Percentiles rank a stretch among this genome's conserved stretches.
phyloP scores from a whole-genome alignment of 257 asterid genomes.

The Linaria vulgaris region DNA sequence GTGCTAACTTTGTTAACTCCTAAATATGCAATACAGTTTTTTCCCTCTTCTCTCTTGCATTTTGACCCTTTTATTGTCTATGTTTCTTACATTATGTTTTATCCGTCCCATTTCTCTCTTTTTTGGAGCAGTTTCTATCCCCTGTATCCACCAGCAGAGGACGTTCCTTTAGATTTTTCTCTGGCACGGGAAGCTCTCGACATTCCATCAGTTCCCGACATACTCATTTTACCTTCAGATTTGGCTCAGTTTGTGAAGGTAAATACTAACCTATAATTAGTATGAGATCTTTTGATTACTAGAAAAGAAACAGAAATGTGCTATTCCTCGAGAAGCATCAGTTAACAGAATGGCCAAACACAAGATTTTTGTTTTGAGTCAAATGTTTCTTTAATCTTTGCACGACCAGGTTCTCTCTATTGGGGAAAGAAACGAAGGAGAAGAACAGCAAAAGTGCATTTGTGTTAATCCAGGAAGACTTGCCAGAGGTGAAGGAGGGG shows the following conservation, averaged over 20 bases:
- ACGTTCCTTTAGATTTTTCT: conserved; percentile 76
- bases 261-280: conserved; percentile 13
- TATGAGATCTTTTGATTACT: not conserved
- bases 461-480: conserved; percentile 92
- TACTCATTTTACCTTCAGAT: conserved; percentile 89
- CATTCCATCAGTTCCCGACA: conserved; percentile 69
- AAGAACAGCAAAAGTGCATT: conserved; percentile 60
- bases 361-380: no score
- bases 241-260: conserved; percentile 85
- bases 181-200: conserved; percentile 74
- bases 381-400: conserved; percentile 12
- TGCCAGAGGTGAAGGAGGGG: conserved; percentile 98
- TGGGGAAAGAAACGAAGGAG: conserved; percentile 57
- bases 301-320: not conserved
- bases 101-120: conserved; percentile 8
- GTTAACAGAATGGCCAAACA: not conserved
- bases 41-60: not conserved
- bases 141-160: conserved; percentile 92
- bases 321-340: not conserved
- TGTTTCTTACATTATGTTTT: not conserved
- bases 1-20: not conserved
- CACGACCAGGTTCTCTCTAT: conserved; percentile 53
- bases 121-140: conserved; percentile 90
- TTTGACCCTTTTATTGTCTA: conserved; percentile 2
- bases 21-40: not conserved